Evolutionary conservation across 768 basidiomycete species (phyloP).

Genomic region (Coprinopsis sp.): DNA sequence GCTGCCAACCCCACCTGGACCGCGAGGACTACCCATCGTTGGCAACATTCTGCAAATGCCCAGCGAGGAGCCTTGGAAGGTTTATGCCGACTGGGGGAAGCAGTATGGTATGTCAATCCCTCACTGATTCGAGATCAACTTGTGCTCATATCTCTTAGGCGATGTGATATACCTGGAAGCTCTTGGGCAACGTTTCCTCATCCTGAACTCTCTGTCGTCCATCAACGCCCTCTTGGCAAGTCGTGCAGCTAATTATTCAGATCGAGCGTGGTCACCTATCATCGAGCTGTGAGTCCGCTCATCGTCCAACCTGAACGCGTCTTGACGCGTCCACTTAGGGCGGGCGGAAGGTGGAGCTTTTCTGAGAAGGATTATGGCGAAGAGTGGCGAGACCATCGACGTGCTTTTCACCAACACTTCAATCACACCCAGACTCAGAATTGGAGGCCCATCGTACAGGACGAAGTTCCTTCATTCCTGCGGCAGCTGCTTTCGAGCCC

Average conservation of each 20-base stretch:
- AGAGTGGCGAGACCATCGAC: too few relatives aligned
- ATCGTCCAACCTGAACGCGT: neutral
- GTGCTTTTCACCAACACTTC: too few relatives aligned
- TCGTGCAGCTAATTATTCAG: constrained; percentile 11
- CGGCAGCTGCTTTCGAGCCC: too few relatives aligned
- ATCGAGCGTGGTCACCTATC: constrained; percentile 5
- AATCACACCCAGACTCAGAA: too few relatives aligned
- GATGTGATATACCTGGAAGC: constrained; percentile 36
- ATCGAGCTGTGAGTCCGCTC: neutral
- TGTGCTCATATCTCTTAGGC: constrained; percentile 24
- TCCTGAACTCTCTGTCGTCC: constrained; percentile 34
- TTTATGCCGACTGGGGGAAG: neutral
- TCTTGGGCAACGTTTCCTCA: constrained; percentile 41
- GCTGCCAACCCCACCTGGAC: constrained; percentile 1
- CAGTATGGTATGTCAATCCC: neutral
- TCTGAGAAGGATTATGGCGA: neutral
- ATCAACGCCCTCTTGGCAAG: constrained; percentile 11
- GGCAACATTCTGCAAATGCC: neutral
- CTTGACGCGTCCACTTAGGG: neutral
- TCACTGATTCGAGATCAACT: too few relatives aligned
- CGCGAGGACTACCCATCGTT: neutral
- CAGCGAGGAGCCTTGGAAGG: neutral
- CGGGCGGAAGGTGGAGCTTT: neutral
- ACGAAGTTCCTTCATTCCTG: too few relatives aligned
- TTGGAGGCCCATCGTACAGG: too few relatives aligned